Conservation (phyloP, 2,329 filamentous ascomycete genomes). For the Diplodia mutila region DNA sequence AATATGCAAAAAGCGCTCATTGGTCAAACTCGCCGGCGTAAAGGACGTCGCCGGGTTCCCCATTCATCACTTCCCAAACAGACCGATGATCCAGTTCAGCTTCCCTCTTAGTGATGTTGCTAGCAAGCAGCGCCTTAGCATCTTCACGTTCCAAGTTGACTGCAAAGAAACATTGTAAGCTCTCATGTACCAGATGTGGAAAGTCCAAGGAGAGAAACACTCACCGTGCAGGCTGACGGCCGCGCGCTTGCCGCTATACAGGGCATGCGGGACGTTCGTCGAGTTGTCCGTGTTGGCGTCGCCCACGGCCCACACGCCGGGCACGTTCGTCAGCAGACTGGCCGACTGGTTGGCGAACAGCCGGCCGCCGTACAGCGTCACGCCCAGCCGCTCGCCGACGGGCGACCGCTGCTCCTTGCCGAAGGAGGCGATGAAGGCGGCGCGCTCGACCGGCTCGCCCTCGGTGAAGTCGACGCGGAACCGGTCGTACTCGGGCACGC, state of each 20-base stretch:
- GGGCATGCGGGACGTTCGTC: constrained; percentile 14
- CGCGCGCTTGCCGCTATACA: constrained; percentile 12
- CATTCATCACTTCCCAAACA: constrained; percentile 1
- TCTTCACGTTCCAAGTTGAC: not conserved
- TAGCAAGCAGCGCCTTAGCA: not conserved
- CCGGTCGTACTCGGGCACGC: not conserved
- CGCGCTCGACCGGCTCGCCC: constrained; percentile 7
- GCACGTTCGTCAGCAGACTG: constrained; percentile 9
- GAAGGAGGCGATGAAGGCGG: not conserved
- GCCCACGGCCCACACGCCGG: constrained; percentile 12
- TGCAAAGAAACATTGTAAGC: not conserved
- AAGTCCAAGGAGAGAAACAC: not conserved
- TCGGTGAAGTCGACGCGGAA: constrained; percentile 1
- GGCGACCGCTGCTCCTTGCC: constrained; percentile 4
- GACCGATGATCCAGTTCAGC: not conserved
- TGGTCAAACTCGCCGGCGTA: constrained; percentile 1
- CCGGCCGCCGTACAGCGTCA: not conserved
- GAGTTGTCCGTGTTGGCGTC: constrained; percentile 18
- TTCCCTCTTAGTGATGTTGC: not conserved
- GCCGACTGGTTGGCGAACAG: constrained; percentile 8
- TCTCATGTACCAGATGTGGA: not conserved
- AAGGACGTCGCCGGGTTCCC: not conserved
- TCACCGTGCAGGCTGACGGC: constrained; percentile 12
- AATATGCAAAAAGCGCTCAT: not conserved
- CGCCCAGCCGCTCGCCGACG: not conserved